Conservation (phyloP, 805 yeast species). For the Pichia kluyveri region DNA sequence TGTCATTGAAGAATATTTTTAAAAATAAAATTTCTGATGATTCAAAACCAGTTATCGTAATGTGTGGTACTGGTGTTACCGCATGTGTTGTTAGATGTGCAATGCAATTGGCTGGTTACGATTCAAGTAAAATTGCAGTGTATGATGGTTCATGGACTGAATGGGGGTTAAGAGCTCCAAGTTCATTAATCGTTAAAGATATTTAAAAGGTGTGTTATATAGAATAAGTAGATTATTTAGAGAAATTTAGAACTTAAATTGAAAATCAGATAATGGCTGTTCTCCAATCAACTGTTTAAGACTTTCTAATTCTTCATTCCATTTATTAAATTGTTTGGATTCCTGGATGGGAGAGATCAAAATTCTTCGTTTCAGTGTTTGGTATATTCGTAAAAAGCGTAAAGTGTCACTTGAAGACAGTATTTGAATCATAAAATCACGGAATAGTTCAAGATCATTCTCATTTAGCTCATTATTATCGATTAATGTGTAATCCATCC, state of each 20-base stretch:
- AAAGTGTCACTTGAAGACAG: constrained; percentile 14
- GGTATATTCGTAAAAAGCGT: constrained; percentile 13
- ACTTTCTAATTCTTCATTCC: constrained; percentile 14
- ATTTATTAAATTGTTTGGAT: constrained; percentile 11
- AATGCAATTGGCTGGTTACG: constrained; percentile 42
- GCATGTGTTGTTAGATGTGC: constrained; percentile 84
- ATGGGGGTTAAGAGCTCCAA: constrained; percentile 71
- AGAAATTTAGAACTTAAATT: constrained; percentile 6
- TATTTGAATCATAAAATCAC: constrained; percentile 21
- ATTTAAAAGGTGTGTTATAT: not conserved
- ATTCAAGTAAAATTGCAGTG: constrained; percentile 38
- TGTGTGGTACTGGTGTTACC: constrained; percentile 97
- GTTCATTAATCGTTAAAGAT: constrained; percentile 41
- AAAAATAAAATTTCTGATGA: constrained; percentile 29
- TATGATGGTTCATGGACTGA: constrained; percentile 91
- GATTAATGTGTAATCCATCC: constrained; percentile 19
- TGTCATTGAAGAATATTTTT: constrained; percentile 40
- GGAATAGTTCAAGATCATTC: constrained; percentile 20
- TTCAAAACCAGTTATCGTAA: constrained; percentile 62
- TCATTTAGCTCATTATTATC: constrained; percentile 16
- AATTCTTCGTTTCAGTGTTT: constrained; percentile 3
- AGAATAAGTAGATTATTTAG: not conserved
- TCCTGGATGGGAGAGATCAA: not conserved
- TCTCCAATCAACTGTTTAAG: constrained; percentile 9
- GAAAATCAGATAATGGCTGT: constrained; percentile 6